These are phyloP conservation scores for Saccharomycopsis hybrid DNA, from an alignment of 1,139 yeast species.

Conservation along the genomic window DNA sequence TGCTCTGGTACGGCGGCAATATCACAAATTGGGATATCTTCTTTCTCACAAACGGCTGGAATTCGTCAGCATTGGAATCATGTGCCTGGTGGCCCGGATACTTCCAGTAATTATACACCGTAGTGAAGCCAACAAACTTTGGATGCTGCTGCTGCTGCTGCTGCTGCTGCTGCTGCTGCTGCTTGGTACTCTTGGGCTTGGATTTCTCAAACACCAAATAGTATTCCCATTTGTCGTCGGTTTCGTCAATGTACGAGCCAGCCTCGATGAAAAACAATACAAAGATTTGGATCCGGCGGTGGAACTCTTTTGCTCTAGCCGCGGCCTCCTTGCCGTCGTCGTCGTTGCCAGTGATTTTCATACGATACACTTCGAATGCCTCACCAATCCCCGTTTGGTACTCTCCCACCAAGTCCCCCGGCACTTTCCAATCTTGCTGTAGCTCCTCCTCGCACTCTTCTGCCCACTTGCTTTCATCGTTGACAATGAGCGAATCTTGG, in stretches of 20 bases:
- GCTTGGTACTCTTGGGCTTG: conserved; percentile 28
- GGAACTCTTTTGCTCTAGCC: conserved; percentile 43
- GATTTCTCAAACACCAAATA: conserved; percentile 36
- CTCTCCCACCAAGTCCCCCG: conserved; percentile 38
- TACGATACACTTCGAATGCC: conserved; percentile 32
- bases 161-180: conserved; percentile 20
- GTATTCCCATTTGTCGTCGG: conserved; percentile 70
- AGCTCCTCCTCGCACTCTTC: conserved; percentile 44
- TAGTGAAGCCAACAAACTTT: conserved; percentile 67
- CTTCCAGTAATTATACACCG: conserved; percentile 81
- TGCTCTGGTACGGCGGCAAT: conserved; percentile 73
- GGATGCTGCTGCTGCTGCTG: conserved; percentile 22
- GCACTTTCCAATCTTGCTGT: conserved; percentile 33
- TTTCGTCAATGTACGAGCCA: conserved; percentile 77
- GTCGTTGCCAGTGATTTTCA: conserved; percentile 23
- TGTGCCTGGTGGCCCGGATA: conserved; percentile 54
- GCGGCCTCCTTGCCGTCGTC: conserved; percentile 9
- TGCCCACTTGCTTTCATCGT: conserved; percentile 65
- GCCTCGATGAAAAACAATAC: conserved; percentile 87
- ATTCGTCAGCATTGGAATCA: conserved; percentile 37
- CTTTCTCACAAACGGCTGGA: conserved; percentile 42
- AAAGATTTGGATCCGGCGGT: conserved; percentile 68
- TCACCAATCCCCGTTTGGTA: conserved; percentile 30
- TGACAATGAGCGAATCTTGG: conserved; percentile 43
- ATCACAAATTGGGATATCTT: conserved; percentile 85